Evolutionary conservation across 805 yeast genomes (phyloP).

Genomic region (Grigorovia transvaalensis): DNA sequence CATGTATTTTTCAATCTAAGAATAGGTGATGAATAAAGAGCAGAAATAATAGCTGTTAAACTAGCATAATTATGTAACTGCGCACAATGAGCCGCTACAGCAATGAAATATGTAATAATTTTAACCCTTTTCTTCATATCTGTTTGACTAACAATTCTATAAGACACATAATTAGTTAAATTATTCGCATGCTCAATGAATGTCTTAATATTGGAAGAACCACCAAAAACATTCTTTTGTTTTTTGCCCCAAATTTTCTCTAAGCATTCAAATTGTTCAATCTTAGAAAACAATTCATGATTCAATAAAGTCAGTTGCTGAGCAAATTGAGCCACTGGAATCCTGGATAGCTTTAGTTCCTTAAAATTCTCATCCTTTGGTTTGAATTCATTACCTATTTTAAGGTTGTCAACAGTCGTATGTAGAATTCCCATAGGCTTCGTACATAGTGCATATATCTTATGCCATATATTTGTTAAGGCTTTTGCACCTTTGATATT

Average conservation of each 20-base stretch:
- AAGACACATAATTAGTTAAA: conserved; percentile 73
- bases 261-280: conserved; percentile 65
- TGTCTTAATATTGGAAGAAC: conserved; percentile 43
- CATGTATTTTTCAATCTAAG: conserved; percentile 79
- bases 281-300: conserved; percentile 53
- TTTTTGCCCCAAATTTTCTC: conserved; percentile 62
- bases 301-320: conserved; percentile 77
- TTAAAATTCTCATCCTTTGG: conserved; percentile 8
- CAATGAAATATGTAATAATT: conserved; percentile 60
- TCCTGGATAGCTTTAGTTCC: conserved; percentile 46
- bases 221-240: conserved; percentile 45
- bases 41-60: conserved; percentile 87
- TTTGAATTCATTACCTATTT: background rate
- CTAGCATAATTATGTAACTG: conserved; percentile 73
- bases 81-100: conserved; percentile 69
- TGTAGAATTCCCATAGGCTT: background rate
- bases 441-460: conserved; percentile 15
- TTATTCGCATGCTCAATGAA: conserved; percentile 71
- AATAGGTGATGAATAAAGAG: conserved; percentile 76
- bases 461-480: conserved; percentile 29
- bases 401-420: background rate
- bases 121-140: conserved; percentile 62
- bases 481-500: conserved; percentile 36
- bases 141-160: conserved; percentile 53
- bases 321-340: conserved; percentile 69